phyloP scores from a whole-genome alignment of 2,329 filamentous ascomycete species.

The Neonectria coccinea region DNA sequence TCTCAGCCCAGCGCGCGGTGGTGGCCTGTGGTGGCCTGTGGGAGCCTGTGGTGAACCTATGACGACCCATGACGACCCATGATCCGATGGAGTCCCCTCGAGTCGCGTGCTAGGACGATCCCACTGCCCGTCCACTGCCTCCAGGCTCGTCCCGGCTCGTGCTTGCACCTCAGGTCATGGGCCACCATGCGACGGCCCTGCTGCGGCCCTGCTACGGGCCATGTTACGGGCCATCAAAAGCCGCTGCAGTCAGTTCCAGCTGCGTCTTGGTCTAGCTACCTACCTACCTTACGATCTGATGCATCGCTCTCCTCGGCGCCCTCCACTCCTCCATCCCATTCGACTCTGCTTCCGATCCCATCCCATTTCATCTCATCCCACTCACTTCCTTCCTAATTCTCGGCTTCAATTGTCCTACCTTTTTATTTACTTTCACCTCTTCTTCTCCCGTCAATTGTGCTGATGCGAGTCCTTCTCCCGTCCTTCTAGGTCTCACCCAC shows the following conservation, averaged over 20 bases:
- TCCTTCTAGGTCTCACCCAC: constrained; percentile 24
- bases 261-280: background rate
- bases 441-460: constrained; percentile 1
- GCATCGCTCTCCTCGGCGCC: constrained; percentile 14
- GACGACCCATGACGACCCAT: constrained; percentile 8
- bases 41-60: constrained; percentile 10
- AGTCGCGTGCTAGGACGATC: constrained; percentile 43
- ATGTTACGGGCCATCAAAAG: constrained; percentile 5
- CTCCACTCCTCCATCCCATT: background rate
- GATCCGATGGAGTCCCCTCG: constrained; percentile 3
- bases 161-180: constrained; percentile 31
- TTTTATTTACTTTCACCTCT: background rate
- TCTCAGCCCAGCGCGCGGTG: constrained; percentile 31
- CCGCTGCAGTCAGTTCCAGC: constrained; percentile 1
- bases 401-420: constrained; percentile 9
- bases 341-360: background rate
- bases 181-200: constrained; percentile 33
- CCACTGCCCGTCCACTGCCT: constrained; percentile 22
- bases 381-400: background rate
- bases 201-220: constrained; percentile 28
- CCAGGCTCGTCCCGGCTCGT: constrained; percentile 29
- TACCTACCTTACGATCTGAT: constrained; percentile 1
- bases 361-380: background rate
- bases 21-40: constrained; percentile 23
- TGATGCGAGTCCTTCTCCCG: constrained; percentile 23